Percentiles rank a stretch among this genome's conserved stretches.
phyloP scores from a whole-genome alignment of 805 yeast species.

The Wickerhamiella siamensis region DNA sequence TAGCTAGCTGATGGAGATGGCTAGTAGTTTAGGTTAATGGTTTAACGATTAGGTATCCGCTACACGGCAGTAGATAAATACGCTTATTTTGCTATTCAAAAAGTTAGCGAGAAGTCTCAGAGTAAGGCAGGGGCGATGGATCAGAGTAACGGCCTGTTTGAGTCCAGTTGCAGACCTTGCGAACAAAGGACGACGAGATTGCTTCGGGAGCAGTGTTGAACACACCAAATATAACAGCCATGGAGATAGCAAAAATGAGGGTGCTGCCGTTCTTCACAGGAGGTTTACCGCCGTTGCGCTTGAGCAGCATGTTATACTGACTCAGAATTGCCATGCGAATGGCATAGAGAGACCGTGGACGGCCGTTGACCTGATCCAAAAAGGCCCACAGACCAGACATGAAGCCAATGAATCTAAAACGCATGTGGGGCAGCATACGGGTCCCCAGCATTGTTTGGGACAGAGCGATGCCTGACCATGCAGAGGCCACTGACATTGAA shows the following conservation, averaged over 20 bases:
- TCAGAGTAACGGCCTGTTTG: slow-evolving; percentile 19
- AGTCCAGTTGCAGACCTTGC: slow-evolving; percentile 24
- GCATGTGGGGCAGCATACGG: slow-evolving; percentile 19
- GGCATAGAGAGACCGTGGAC: slow-evolving; percentile 24
- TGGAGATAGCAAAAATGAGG: slow-evolving; percentile 21
- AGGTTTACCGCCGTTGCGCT: slow-evolving; percentile 18
- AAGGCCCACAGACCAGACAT: slow-evolving; percentile 30
- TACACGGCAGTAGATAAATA: no score
- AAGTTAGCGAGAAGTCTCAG: neutral
- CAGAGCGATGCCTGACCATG: slow-evolving; percentile 29
- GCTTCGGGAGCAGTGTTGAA: slow-evolving; percentile 13
- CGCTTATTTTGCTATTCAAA: neutral
- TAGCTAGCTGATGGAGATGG: neutral
- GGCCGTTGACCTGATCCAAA: slow-evolving; percentile 23
- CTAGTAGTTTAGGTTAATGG: neutral
- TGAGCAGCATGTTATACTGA: slow-evolving; percentile 24
- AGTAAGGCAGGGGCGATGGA: slow-evolving; percentile 9
- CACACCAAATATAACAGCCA: slow-evolving; percentile 17
- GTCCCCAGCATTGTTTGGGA: slow-evolving; percentile 23
- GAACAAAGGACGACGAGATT: slow-evolving; percentile 14
- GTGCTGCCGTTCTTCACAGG: slow-evolving; percentile 22
- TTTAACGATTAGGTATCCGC: neutral
- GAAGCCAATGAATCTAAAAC: slow-evolving; percentile 29
- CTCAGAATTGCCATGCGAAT: slow-evolving; percentile 26
- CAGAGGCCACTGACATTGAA: slow-evolving; percentile 25